phyloP scores from a whole-genome alignment of 257 asterid species.

The Solanum appendiculatum region DNA sequence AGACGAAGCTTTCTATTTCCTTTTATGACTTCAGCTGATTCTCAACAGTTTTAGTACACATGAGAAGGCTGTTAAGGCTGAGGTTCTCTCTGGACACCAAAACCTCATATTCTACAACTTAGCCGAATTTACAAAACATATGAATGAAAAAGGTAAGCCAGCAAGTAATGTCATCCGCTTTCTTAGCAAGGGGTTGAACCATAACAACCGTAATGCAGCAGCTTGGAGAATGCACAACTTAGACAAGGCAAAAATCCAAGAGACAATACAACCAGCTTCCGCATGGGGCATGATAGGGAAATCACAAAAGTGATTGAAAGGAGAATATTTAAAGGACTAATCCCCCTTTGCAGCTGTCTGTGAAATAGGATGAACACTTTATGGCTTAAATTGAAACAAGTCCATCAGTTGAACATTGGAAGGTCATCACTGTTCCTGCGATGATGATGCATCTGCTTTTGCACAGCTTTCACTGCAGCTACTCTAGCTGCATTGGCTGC shows the following conservation, averaged over 20 bases:
- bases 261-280: neutral
- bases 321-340: neutral
- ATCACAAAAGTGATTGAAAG: neutral
- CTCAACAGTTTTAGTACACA: neutral
- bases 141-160: neutral
- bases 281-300: neutral
- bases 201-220: neutral
- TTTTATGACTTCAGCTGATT: neutral
- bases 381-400: neutral
- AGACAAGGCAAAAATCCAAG: neutral
- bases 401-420: neutral
- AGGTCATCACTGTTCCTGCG: constrained; percentile 20
- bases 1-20: neutral
- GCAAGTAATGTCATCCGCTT: neutral
- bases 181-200: neutral
- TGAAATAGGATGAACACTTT: neutral
- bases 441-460: constrained; percentile 25
- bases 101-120: neutral
- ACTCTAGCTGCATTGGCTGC: constrained; percentile 41
- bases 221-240: neutral
- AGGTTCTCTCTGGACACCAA: neutral
- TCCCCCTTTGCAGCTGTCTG: neutral
- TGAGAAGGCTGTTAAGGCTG: neutral
- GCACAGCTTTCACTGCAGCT: constrained; percentile 36
- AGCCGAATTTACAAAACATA: neutral